These are phyloP conservation scores for Globisporangium paroecandrum DNA, from an alignment of 352 stramenopile species.

Conservation along the genomic window DNA sequence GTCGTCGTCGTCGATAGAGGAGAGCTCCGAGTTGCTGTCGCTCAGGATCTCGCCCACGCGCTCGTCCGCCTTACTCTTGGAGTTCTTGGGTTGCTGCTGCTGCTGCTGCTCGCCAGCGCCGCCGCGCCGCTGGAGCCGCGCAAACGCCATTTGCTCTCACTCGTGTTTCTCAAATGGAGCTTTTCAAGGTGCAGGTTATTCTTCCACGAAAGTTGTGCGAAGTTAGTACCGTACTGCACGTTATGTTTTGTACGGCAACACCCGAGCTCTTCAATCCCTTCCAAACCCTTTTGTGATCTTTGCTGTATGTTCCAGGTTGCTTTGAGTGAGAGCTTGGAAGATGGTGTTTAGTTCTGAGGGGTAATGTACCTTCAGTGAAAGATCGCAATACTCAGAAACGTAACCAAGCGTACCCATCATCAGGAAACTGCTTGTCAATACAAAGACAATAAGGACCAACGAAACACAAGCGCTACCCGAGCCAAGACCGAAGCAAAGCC, in stretches of 20 bases:
- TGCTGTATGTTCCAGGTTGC: no score
- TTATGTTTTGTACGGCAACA: no score
- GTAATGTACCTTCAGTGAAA: neutral
- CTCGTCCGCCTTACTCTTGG: neutral
- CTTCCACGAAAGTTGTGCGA: neutral
- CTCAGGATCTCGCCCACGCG: constrained; percentile 57
- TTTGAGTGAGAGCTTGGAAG: no score
- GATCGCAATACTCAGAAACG: neutral
- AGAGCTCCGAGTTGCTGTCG: constrained; percentile 54
- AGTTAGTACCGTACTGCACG: neutral
- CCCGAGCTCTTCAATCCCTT: neutral
- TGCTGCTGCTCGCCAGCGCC: constrained; percentile 1
- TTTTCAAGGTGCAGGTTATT: constrained; percentile 1
- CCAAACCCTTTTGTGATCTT: no score
- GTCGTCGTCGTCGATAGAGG: constrained; percentile 26
- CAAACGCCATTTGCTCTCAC: constrained; percentile 7
- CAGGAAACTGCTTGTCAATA: no score
- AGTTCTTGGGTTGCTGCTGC: neutral
- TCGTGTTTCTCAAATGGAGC: neutral
- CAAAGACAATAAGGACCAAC: no score
- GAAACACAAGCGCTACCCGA: no score
- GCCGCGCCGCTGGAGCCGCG: constrained; percentile 16
- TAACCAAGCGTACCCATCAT: no score
- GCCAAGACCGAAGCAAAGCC: neutral
- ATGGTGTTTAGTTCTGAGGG: neutral